A percentile compares a stretch with the other conserved stretches of the same genome.
Conservation (phyloP, 2,329 filamentous ascomycete genomes). For the Beauveria caledonica region DNA sequence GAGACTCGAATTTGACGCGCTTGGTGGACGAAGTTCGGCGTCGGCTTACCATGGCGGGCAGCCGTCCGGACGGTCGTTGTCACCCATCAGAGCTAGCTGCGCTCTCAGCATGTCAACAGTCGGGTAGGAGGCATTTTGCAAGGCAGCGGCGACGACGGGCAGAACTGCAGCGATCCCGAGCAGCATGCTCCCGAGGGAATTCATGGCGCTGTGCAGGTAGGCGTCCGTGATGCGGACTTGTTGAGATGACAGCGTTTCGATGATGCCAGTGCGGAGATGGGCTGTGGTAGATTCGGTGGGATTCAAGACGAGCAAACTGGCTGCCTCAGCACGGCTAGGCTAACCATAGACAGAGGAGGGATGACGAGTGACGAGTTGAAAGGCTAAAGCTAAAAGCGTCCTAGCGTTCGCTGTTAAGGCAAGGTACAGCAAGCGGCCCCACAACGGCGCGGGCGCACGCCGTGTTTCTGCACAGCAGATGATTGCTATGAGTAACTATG, state of each 20-base stretch:
- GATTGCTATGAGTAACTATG: no score
- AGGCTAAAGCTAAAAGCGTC: background rate
- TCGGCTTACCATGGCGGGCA: constrained; percentile 67
- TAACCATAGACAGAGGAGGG: background rate
- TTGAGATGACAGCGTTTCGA: constrained; percentile 1
- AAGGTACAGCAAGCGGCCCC: background rate
- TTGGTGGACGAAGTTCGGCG: background rate
- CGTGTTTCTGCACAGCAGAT: no score
- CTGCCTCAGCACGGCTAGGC: constrained; percentile 1
- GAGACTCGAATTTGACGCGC: constrained; percentile 19
- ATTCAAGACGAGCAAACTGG: background rate
- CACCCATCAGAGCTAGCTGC: constrained; percentile 58
- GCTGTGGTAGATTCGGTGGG: background rate
- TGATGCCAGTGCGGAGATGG: constrained; percentile 3
- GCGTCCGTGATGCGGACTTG: constrained; percentile 14
- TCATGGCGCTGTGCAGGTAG: constrained; percentile 26
- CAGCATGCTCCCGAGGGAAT: constrained; percentile 31
- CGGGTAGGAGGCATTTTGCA: constrained; percentile 49
- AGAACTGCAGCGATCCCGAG: constrained; percentile 32
- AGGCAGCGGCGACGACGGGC: constrained; percentile 31
- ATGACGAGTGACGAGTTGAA: background rate
- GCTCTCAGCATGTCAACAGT: constrained; percentile 53
- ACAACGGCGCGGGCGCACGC: background rate
- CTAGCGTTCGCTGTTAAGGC: background rate
- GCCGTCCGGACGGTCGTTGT: constrained; percentile 58